phyloP scores from a whole-genome alignment of 1,284 basidiomycete species.

The Moesziomyces antarcticus region DNA sequence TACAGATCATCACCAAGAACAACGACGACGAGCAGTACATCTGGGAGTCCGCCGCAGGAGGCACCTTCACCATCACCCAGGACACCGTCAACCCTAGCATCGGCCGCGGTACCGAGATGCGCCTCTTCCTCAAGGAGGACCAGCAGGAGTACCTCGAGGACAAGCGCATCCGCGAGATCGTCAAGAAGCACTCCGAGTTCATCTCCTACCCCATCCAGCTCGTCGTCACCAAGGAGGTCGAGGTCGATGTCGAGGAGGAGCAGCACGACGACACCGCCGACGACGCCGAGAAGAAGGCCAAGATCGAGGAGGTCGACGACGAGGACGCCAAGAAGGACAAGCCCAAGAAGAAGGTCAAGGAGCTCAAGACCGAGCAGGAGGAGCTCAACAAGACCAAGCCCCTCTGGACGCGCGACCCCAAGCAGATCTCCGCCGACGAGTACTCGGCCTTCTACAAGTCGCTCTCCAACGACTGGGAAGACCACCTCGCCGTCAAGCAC shows the following conservation, averaged over 20 bases:
- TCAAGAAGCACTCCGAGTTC: conserved; percentile 99
- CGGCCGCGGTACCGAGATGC: conserved; percentile 94
- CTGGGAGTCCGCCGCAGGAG: conserved; percentile 99
- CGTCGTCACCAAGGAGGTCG: conserved; percentile 98
- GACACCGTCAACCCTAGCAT: conserved; percentile 90
- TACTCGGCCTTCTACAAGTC: conserved; percentile 99
- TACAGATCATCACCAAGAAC: conserved; percentile 99
- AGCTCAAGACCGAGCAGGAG: conserved; percentile 78
- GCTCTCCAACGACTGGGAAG: conserved; percentile 98
- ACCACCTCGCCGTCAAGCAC: conserved; percentile 99
- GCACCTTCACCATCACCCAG: conserved; percentile 97
- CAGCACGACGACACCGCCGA: conserved; percentile 72
- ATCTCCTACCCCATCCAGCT: conserved; percentile 99
- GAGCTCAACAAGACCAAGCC: conserved; percentile 99
- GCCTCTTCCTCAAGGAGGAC: conserved; percentile 97
- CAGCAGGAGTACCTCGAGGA: conserved; percentile 99
- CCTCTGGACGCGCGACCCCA: conserved; percentile 97
- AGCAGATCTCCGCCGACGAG: conserved; percentile 91
- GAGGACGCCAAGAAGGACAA: conserved; percentile 76
- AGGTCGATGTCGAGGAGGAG: conserved; percentile 86
- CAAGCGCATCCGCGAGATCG: conserved; percentile 98
- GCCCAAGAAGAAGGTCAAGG: conserved; percentile 92
- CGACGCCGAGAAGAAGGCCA: conserved; percentile 77
- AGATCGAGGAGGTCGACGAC: conserved; percentile 82
- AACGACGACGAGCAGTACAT: conserved; percentile 99